phyloP scores from a whole-genome alignment of 2,329 filamentous ascomycete species.

The Fusarium staphyleae region DNA sequence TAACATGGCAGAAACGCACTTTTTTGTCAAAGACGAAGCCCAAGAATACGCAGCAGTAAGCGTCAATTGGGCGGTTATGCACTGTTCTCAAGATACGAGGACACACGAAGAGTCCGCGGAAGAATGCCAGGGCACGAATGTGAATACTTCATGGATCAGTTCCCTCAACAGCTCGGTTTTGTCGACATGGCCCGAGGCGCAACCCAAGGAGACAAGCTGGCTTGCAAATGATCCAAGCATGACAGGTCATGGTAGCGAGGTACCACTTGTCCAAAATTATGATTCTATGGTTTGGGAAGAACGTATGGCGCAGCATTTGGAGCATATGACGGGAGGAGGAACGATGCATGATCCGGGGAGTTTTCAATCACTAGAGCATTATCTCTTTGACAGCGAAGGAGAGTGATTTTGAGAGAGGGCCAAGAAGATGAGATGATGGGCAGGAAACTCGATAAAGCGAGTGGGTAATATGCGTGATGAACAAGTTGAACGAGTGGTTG shows the following conservation, averaged over 20 bases:
- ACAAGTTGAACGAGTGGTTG: background rate
- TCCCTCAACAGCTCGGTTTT: background rate
- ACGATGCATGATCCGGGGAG: conserved; percentile 4
- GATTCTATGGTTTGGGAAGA: background rate
- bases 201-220: background rate
- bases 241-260: background rate
- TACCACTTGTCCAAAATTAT: background rate
- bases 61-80: conserved; percentile 20
- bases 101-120: background rate
- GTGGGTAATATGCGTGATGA: background rate
- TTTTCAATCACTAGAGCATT: conserved; percentile 32
- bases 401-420: background rate
- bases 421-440: too few relatives aligned
- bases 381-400: conserved; percentile 13
- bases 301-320: background rate
- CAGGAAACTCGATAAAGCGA: too few relatives aligned
- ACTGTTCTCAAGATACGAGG: background rate
- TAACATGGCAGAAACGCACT: background rate
- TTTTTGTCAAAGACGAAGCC: background rate
- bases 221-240: background rate
- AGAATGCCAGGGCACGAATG: background rate
- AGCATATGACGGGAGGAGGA: background rate
- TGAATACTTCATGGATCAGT: background rate
- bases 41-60: conserved; percentile 5
- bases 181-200: background rate